Base-by-base conservation (phyloP, 148 eudicot genomes). In the Talinum fruticosum region DNA sequence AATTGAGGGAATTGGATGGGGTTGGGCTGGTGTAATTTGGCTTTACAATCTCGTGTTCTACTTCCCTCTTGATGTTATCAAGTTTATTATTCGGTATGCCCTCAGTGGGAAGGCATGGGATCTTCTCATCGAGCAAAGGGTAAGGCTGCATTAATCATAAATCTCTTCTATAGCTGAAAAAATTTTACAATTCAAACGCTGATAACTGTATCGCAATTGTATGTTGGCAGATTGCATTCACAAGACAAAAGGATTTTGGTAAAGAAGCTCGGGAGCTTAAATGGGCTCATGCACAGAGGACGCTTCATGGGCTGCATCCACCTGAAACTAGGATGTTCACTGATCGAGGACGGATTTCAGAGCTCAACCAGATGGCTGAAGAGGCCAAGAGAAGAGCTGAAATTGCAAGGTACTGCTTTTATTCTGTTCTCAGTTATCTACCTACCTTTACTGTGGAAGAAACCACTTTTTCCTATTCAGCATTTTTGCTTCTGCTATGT, bases 11-110 rank as follows among this genome's bases (percentile, higher is more conserved):
- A 83, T 86, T 57, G 88, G 88, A 79, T 86, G 85, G 88, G 86
- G 86, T 10, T 86, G 88, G 88, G 88, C 88, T 53, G 87, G 83
- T 24, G 83, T 85, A 28, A 82, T 85, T 74, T 85, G 87, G 87
- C 83, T 85, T 0, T 86, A 81, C 78, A 83, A 81, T 49, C 68
- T 86, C 10, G 76, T 79, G 33, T 73, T 28, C 71, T 83, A 86
- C 80, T 41, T 86, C 66, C 86, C 85, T n/a, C 85, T 83, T 10
- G 86, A 86, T 62, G 6, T 79, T 34, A 86, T 86, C 35, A 86
- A 86, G 77, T 83, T 86, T 38, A 33, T 66, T n/a, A 71, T 74
- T 26, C 86, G 86, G 10, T 86, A 86, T 66, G 83, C 83, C 41
- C 82, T 86, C 38, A 86, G 86, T 38, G 88, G 86, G 35, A 57